Conservation (phyloP, 768 basidiomycete species). For the Chalciporus chontae region DNA sequence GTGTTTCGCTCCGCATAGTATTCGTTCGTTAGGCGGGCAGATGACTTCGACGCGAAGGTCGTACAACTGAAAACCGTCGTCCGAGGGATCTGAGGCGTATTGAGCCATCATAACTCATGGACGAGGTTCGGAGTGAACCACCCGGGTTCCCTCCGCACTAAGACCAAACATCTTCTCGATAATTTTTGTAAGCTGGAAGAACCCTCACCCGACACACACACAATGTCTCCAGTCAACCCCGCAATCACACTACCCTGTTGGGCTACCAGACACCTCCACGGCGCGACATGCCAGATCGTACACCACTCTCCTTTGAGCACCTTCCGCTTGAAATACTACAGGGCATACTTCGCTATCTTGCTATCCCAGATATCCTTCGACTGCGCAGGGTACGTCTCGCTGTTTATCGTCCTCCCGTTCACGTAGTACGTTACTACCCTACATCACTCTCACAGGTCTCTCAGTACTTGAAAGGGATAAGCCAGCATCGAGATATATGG, state of each 20-base stretch:
- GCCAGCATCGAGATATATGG: constrained; percentile 14
- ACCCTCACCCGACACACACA: too few relatives aligned
- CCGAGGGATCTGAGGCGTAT: not conserved
- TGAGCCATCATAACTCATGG: constrained; percentile 1
- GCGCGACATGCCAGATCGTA: not conserved
- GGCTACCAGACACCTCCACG: not conserved
- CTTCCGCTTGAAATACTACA: constrained; percentile 14
- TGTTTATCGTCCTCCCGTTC: not conserved
- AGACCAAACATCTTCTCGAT: too few relatives aligned
- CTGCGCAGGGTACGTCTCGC: constrained; percentile 15
- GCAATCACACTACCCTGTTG: not conserved
- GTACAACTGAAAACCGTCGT: constrained; percentile 56
- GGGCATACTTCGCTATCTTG: constrained; percentile 10
- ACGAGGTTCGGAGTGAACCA: not conserved
- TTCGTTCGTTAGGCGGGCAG: constrained; percentile 52
- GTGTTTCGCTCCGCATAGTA: constrained; percentile 60
- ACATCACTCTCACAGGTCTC: constrained; percentile 9
- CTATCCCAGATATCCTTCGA: constrained; percentile 15
- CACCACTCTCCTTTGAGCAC: constrained; percentile 2
- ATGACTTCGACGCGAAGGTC: constrained; percentile 63
- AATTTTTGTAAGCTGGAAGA: too few relatives aligned
- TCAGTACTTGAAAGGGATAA: constrained; percentile 5
- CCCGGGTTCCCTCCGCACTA: not conserved
- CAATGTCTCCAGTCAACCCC: too few relatives aligned
- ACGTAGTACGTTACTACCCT: not conserved